Base-by-base conservation (phyloP, 73 alveolate species). In the Urostyla sp. region DNA sequence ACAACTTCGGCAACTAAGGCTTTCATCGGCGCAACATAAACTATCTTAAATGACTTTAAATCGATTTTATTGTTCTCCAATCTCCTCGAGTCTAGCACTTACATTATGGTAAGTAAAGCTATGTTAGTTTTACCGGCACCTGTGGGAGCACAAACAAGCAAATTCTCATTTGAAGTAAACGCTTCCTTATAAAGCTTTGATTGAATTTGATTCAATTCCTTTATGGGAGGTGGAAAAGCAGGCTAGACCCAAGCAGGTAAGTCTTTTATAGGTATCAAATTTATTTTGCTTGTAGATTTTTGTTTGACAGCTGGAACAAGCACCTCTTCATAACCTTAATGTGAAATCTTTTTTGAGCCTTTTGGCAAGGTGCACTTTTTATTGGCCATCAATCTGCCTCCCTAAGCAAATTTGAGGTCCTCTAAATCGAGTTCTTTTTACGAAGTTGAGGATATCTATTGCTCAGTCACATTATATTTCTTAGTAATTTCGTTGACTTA, bases 21-120 rank as follows among this genome's bases (percentile, higher is more conserved):
- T 79, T 98, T 98, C 99, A 98, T 98, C 13, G 99, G 99, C 0
- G 99, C 99, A 0, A 98, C 91, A 76, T 98, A 98, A 58, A 98
- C 91, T 23, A 97, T 96, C 81, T 98, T 97, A 87, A 98, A 95
- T 27, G 90, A 90, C 28, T 91, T 94, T n/a, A 89, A 32, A 80
- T 96, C 98, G 45, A 97, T 90, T 40, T 69, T 75, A 0, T 98
- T 99, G 27, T 86, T 92, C 66, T 91, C 81, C 58, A 87, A 73
- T 60, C 89, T 82, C 76, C 92, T 88, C 66, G 79, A 53, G 26
- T 96, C 90, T 56, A 96, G 77, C 45, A 89, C 86, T 45, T 95
- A 75, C 79, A 97, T 81, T 61, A 95, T 92, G 13, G 98, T 74
- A 54, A 96, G 89, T 49, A 97, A 76, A 13, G 98, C 99, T 18